Base-by-base conservation (phyloP, 148 eudicot species). In the Vaccinium corymbosum region DNA sequence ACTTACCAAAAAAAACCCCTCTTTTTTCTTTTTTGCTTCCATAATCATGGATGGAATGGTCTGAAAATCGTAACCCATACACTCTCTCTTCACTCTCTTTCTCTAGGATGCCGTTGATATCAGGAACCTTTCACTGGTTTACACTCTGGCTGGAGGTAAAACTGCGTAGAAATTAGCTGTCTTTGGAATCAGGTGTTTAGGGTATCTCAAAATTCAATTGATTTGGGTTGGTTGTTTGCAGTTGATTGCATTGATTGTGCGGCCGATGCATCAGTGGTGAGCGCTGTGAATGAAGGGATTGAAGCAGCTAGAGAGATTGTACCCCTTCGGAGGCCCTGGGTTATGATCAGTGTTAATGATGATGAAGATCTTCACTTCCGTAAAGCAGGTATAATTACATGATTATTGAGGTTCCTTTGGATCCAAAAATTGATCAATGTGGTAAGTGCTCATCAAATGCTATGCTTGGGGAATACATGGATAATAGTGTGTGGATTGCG, bases 181-280 rank as follows among this genome's bases (percentile, higher is more conserved):
- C 38, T 82, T 73, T 29, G 17, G 22, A 9, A 53, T 29, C 32
- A 3, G 8, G 48, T 62, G 50, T 9, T 57, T 59, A 76, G 35
- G 80, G 55, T 73, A 27, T 15, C 14, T 27, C 35, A 62, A 15
- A 17, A 61, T 61, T 48, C 46, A 38, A 15, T 74, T 81, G n/a
- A 22, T 25, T 4, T 82, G n/a, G 20, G 3, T 72, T 52, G 66
- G 7, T 72, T 6, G 32, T 4, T 81, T 84, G 82, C 82, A 95
- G 98, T 95, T 92, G 98, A 95, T 88, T 95, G 98, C 89, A 95
- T 95, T 85, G 98, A 93, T 81, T 95, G 98, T 90, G 98, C 98
- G 53, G 98, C 98, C n/a, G 98, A 95, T 89, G 98, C 86, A 13
- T 87, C 98, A 0, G 98, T 94, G 78, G 93, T 95, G 70, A 89